Evolutionary conservation across 768 basidiomycete species (phyloP).

Genomic region (Mrakia blollopis): DNA sequence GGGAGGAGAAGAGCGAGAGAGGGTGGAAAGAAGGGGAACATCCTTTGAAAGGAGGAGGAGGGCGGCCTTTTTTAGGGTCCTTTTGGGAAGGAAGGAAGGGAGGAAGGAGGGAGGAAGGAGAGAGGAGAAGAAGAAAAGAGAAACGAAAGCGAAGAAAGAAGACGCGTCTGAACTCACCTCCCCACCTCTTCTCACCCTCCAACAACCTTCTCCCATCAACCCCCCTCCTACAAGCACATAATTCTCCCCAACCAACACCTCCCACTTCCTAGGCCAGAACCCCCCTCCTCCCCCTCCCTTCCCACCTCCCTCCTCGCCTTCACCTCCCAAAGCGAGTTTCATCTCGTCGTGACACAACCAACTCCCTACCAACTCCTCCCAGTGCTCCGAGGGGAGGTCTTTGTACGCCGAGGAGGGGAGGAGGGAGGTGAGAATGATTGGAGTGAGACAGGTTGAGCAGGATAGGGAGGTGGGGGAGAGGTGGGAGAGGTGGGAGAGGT

Average conservation of each 20-base stretch:
- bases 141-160: slow-evolving; percentile 14
- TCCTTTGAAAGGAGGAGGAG: neutral
- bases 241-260: slow-evolving; percentile 82
- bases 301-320: slow-evolving; percentile 45
- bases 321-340: slow-evolving; percentile 65
- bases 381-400: slow-evolving; percentile 91
- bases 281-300: slow-evolving; percentile 48
- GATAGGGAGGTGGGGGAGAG: slow-evolving; percentile 62
- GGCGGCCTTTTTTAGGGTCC: slow-evolving; percentile 53
- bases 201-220: slow-evolving; percentile 48
- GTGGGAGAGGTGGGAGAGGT: slow-evolving; percentile 58
- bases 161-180: slow-evolving; percentile 46
- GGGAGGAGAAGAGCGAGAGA: slow-evolving; percentile 9
- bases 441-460: slow-evolving; percentile 74
- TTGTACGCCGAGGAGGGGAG: slow-evolving; percentile 50
- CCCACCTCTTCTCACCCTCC: slow-evolving; percentile 51
- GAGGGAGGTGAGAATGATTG: slow-evolving; percentile 48
- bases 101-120: slow-evolving; percentile 27
- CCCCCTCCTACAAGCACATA: slow-evolving; percentile 73
- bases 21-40: neutral
- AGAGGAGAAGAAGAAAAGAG: slow-evolving; percentile 29
- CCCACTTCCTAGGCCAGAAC: slow-evolving; percentile 69
- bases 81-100: neutral
- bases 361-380: slow-evolving; percentile 93
- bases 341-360: slow-evolving; percentile 98